These are phyloP conservation scores for Capsella bursapastoris DNA, from an alignment of 345 rosid species.

Conservation along the genomic window DNA sequence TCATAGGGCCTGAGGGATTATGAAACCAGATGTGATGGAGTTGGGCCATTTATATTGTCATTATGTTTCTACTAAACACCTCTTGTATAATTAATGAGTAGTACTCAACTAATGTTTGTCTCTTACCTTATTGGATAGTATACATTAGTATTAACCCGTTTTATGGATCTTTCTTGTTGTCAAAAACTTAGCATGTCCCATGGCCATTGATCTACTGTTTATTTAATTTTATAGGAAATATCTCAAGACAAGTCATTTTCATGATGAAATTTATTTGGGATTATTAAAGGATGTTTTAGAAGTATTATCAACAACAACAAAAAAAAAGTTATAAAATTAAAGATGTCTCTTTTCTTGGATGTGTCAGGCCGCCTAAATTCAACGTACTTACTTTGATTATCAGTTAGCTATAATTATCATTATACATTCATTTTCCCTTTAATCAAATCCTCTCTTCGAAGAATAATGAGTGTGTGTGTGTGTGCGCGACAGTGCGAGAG, in stretches of 20 bases:
- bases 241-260: background rate
- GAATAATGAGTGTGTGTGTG: background rate
- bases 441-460: constrained; percentile 28
- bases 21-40: constrained; percentile 37
- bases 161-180: background rate
- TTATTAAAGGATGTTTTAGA: background rate
- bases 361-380: constrained; percentile 34
- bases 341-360: constrained; percentile 10
- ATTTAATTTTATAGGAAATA: background rate
- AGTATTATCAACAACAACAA: background rate
- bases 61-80: constrained; percentile 33
- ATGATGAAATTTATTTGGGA: background rate
- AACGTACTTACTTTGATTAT: constrained; percentile 38
- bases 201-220: background rate
- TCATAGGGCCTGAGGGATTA: constrained; percentile 20
- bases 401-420: constrained; percentile 32
- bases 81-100: constrained; percentile 17
- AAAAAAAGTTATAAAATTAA: too few species aligned
- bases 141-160: background rate
- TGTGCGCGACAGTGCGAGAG: background rate
- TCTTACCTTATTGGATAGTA: constrained; percentile 10
- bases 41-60: constrained; percentile 41
- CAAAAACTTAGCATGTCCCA: constrained; percentile 6
- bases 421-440: constrained; percentile 12
- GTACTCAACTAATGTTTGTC: constrained; percentile 14